Evolutionary conservation across 2,329 filamentous ascomycete species (phyloP), one percentile per base, ranked within the genome.

Genomic region (Fusarium oligoseptatum): DNA sequence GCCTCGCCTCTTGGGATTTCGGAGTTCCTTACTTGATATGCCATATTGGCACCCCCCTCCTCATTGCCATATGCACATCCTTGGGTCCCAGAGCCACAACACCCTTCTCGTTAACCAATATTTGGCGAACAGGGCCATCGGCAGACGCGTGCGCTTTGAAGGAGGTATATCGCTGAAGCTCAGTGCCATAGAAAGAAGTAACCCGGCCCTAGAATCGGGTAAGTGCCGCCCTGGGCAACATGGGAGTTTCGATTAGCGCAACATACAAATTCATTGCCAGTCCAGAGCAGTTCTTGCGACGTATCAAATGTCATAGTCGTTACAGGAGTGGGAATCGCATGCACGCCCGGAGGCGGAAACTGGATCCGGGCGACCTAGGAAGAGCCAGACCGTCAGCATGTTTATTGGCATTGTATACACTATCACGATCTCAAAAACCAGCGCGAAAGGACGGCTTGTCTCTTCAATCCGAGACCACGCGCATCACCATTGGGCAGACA

Each of bases 21-120:
- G n/a, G 32, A 32, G 27, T 10, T 15, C 37, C 89, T 73, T 89
- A 95, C 88, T 88, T 90, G 71, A 98, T 88, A 83, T 98, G 95
- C 95, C 97, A 98, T 86, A 97, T 88, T 62, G 95, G 92, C 66
- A 94, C 85, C 3, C 97, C 97, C 72, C 94, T 91, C 64, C 97
- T 90, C 70, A 91, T 88, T n/a, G 95, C 92, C 88, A 98, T 94
- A 84, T 99, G 97, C 14, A 98, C 88, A 81, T 95, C 95, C 73
- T 91, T 92, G 39, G 92, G 88, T 5, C 95, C 95, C 60, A 99
- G 84, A n/a, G 92, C 93, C 63, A 99, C 90, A 48, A 99, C 91
- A 22, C 97, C 97, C 81, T 93, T 94, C 73, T 98, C 95, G 81
- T 96, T 96, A 81, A 98, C 94, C 34, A 98, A 88, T 52, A 99